Evolutionary conservation across 2,329 filamentous ascomycete genomes (phyloP), one percentile per base, ranked within the genome.

Genomic region (Phoma herbarum): DNA sequence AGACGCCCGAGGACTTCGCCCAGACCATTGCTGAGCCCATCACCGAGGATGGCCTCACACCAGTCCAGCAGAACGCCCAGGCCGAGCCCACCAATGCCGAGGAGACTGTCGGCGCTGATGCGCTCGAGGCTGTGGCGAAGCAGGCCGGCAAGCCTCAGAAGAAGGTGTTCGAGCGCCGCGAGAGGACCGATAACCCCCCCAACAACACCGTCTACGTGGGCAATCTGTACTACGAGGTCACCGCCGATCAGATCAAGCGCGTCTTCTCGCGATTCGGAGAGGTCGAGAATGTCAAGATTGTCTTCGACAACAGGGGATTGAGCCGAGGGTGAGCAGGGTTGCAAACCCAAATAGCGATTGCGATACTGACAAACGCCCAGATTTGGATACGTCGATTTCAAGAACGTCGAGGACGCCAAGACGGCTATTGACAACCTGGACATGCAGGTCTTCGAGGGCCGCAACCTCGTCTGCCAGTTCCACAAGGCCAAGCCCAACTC

Each of bases 191-290:
- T 20, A 50, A 61, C 12, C 9, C 45, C 12, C 74, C 71, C 9
- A 70, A 66, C 62, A 74, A 64, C 10, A 84, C 80, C 8, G 67
- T 91, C 57, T 92, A 89, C 68, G 71, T 91, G 62, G 88, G 87
- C 59, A 92, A 92, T 75, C 78, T 92, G 44, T 87, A 86, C 74
- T 92, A 87, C 72, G 88, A 91, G 71, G 83, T 89, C 55, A 87
- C 83, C 6, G 82, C 85, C 6, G 82, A 85, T 28, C 84, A 89
- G 63, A 68, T 92, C 45, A 79, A 82, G 66, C 80, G 83, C 49
- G 83, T 87, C 44, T 88, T 91, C 71, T 74, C 78, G 60, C 81
- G 83, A 46, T 88, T 86, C 78, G 84, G 88, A 47, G 75, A 79
- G 11, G 77, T 91, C 58, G 70, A 79, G 45, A 80, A 78, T 47